phyloP scores from a whole-genome alignment of 1,284 basidiomycete genomes.

The Trichosporon asahii region DNA sequence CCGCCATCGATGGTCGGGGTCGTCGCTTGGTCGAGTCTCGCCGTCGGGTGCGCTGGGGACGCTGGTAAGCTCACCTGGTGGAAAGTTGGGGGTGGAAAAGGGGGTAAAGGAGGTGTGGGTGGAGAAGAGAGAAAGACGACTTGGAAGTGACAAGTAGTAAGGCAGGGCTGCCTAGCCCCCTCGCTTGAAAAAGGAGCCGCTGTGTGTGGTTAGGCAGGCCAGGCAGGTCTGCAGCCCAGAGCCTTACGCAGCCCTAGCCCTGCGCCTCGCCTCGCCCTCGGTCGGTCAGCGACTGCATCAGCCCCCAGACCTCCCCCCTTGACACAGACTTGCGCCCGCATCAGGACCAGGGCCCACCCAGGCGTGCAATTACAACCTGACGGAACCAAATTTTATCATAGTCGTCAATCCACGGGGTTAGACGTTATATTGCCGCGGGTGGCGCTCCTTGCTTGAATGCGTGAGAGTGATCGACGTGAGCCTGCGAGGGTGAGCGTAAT shows the following conservation, averaged over 20 bases:
- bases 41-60: neutral
- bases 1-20: neutral
- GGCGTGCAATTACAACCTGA: neutral
- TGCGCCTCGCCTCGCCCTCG: neutral
- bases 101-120: neutral
- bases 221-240: neutral
- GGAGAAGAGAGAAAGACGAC: constrained; percentile 3
- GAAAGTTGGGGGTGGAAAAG: neutral
- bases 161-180: neutral
- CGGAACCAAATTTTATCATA: constrained; percentile 1
- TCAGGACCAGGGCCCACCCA: neutral
- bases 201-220: neutral
- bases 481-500: neutral
- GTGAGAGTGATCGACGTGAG: neutral
- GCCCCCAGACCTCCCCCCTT: constrained; percentile 3
- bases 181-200: constrained; percentile 6
- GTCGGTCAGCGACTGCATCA: neutral
- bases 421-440: constrained; percentile 2
- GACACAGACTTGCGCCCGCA: neutral
- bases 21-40: neutral
- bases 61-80: constrained; percentile 10
- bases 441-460: neutral
- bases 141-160: neutral
- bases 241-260: neutral
- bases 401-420: neutral